Percentiles rank a stretch among this genome's conserved stretches.
These are phyloP conservation scores for Saccharomycopsis oosterbeekiorum DNA, from an alignment of 805 yeast genomes.

Conservation along the genomic window DNA sequence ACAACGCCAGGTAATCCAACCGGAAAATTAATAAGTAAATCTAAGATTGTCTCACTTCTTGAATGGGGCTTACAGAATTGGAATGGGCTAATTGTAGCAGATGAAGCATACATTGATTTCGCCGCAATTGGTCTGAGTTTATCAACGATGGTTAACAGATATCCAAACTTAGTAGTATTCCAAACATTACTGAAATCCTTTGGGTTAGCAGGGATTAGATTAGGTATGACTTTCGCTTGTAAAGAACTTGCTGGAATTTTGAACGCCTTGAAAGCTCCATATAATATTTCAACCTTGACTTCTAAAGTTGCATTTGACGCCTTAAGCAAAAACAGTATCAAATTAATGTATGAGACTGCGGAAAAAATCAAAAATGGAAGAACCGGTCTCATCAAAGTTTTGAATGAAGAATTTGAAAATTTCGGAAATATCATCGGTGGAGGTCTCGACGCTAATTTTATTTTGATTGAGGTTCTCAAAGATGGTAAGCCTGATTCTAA, in stretches of 20 bases:
- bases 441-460: conserved; percentile 77
- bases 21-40: conserved; percentile 47
- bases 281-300: conserved; percentile 79
- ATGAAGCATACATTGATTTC: conserved; percentile 94
- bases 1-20: conserved; percentile 99
- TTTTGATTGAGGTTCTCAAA: conserved; percentile 63
- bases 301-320: conserved; percentile 71
- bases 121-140: conserved; percentile 56
- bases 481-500: conserved; percentile 57
- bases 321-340: conserved; percentile 46
- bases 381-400: conserved; percentile 32
- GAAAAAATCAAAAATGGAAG: conserved; percentile 46
- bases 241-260: conserved; percentile 52
- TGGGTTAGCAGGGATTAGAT: conserved; percentile 90
- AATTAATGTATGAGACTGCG: conserved; percentile 48
- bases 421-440: conserved; percentile 81
- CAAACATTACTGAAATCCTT: conserved; percentile 93
- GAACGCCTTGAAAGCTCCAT: conserved; percentile 93
- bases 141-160: conserved; percentile 68
- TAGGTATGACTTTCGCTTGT: conserved; percentile 70
- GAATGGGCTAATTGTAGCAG: conserved; percentile 77
- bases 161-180: conserved; percentile 75
- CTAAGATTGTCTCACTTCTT: conserved; percentile 39
- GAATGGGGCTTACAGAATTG: conserved; percentile 32
- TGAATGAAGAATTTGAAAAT: conserved; percentile 37